These are phyloP conservation scores for Boletus vinaceobasis DNA, from an alignment of 768 basidiomycete genomes.

Conservation along the genomic window DNA sequence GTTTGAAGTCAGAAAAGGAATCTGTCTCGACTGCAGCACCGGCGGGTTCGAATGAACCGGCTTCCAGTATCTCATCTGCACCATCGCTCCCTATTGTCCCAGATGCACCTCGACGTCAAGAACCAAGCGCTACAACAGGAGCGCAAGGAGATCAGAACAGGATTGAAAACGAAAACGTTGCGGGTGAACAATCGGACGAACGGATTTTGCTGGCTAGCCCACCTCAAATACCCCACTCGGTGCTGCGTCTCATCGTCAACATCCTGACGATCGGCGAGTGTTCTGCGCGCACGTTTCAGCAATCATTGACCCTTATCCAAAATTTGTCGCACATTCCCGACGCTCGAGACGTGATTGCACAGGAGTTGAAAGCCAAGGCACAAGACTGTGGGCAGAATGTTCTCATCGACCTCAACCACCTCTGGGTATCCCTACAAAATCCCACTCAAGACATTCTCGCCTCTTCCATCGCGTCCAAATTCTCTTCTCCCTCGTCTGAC, in stretches of 20 bases:
- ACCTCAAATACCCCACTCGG: constrained; percentile 80
- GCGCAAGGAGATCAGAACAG: constrained; percentile 21
- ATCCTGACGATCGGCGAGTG: constrained; percentile 98
- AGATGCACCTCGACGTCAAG: constrained; percentile 14
- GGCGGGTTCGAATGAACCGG: constrained; percentile 13
- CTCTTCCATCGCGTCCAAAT: constrained; percentile 76
- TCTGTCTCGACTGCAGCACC: constrained; percentile 20
- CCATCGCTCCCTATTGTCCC: background rate
- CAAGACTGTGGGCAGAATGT: constrained; percentile 83
- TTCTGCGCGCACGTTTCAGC: constrained; percentile 92
- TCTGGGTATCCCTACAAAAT: constrained; percentile 59
- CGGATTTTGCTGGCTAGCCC: constrained; percentile 61
- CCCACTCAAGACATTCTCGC: constrained; percentile 54
- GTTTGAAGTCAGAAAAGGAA: constrained; percentile 52
- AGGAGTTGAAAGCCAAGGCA: constrained; percentile 81
- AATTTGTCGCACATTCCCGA: constrained; percentile 87
- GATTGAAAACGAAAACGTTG: constrained; percentile 18
- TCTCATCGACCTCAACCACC: constrained; percentile 71
- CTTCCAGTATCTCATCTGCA: constrained; percentile 4
- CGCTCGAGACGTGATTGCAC: constrained; percentile 83
- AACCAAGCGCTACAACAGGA: constrained; percentile 12
- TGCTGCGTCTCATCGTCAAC: constrained; percentile 92
- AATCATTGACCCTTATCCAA: constrained; percentile 88
- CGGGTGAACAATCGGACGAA: constrained; percentile 30
- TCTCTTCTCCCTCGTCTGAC: constrained; percentile 89